These are phyloP conservation scores for Penicillium sp. DNA, from an alignment of 2,329 filamentous ascomycete species.

Conservation along the genomic window DNA sequence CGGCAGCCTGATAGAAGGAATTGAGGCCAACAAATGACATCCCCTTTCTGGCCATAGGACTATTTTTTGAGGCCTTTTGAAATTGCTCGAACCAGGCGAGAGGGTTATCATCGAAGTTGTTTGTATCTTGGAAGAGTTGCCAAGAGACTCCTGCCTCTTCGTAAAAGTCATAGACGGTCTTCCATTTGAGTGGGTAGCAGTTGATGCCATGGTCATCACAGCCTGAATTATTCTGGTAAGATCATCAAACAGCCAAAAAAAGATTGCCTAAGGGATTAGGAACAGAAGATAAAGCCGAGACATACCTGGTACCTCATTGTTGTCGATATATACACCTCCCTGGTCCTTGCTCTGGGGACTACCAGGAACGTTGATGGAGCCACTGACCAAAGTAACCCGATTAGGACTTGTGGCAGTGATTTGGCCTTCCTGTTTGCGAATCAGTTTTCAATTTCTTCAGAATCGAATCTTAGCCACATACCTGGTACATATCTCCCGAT, in stretches of 20 bases:
- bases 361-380: slow-evolving; percentile 53
- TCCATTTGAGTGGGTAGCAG: slow-evolving; percentile 56
- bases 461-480: slow-evolving; percentile 7
- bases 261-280: too few relatives aligned
- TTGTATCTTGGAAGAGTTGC: slow-evolving; percentile 51
- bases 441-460: neutral
- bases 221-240: slow-evolving; percentile 22
- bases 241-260: neutral
- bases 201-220: slow-evolving; percentile 48
- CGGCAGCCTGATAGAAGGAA: slow-evolving; percentile 51
- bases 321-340: slow-evolving; percentile 52
- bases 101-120: slow-evolving; percentile 57
- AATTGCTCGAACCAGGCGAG: slow-evolving; percentile 55
- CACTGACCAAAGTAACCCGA: slow-evolving; percentile 52
- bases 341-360: slow-evolving; percentile 42
- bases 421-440: slow-evolving; percentile 43
- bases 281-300: neutral
- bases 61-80: slow-evolving; percentile 45
- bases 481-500: slow-evolving; percentile 57
- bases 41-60: slow-evolving; percentile 47
- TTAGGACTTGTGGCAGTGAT: slow-evolving; percentile 56
- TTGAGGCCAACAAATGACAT: slow-evolving; percentile 50
- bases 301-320: slow-evolving; percentile 50
- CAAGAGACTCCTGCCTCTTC: slow-evolving; percentile 51
- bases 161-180: slow-evolving; percentile 51